These are phyloP conservation scores for Thalassiosira exigua DNA, from an alignment of 352 stramenopile genomes.

Conservation along the genomic window DNA sequence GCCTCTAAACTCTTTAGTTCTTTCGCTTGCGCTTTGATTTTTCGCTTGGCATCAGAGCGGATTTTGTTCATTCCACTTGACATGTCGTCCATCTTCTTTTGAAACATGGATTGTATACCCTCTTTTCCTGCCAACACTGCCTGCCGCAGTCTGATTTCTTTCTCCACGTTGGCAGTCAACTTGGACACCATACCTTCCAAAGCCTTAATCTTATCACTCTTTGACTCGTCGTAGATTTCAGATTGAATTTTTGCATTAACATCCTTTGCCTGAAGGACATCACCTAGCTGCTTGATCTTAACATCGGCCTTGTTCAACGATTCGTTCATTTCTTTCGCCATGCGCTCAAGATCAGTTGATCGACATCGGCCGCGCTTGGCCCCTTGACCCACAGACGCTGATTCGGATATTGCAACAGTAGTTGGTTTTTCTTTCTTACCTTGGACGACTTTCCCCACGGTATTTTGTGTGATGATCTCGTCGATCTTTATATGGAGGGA, in stretches of 20 bases:
- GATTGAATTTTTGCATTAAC: conserved; percentile 9
- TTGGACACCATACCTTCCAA: conserved; percentile 45
- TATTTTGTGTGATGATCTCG: conserved; percentile 34
- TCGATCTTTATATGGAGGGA: conserved; percentile 36
- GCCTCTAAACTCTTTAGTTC: conserved; percentile 26
- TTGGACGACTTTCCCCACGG: conserved; percentile 7
- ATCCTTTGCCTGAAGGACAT: conserved; percentile 24
- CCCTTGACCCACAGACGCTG: conserved; percentile 13
- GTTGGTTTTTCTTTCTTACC: conserved; percentile 28
- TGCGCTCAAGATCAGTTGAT: no score
- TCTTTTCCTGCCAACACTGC: conserved; percentile 48
- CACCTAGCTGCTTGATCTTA: conserved; percentile 28
- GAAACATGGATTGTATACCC: conserved; percentile 36
- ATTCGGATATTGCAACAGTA: conserved; percentile 17
- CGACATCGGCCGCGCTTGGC: no score
- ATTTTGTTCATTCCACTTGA: background rate
- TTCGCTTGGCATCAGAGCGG: background rate
- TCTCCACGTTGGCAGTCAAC: conserved; percentile 43
- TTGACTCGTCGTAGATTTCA: conserved; percentile 24
- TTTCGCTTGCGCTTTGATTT: background rate
- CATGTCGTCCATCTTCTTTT: conserved; percentile 45
- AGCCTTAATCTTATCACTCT: conserved; percentile 35
- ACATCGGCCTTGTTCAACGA: conserved; percentile 4
- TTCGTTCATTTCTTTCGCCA: conserved; percentile 7
- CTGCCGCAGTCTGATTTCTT: conserved; percentile 50